Percentiles rank a stretch among this genome's conserved stretches.
These are phyloP conservation scores for Dendrobium nobile DNA, from an alignment of 106 monocot species.

Conservation along the genomic window DNA sequence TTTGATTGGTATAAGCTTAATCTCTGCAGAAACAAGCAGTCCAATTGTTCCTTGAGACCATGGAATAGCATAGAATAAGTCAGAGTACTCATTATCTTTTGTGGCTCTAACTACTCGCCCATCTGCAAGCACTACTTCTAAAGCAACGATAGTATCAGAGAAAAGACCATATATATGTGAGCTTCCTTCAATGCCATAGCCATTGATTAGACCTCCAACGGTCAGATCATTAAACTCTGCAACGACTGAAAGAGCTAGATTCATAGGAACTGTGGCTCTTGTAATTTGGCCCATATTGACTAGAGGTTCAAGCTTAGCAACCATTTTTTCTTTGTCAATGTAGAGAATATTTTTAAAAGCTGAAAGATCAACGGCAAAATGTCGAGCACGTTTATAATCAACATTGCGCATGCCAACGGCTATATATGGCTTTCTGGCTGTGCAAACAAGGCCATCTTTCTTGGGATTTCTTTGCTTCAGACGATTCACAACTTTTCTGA, in stretches of 20 bases:
- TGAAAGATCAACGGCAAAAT: conserved; percentile 32
- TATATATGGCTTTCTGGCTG: conserved; percentile 30
- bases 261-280: conserved; percentile 26
- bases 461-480: conserved; percentile 30
- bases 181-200: conserved; percentile 35
- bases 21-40: conserved; percentile 26
- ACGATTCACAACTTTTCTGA: conserved; percentile 25
- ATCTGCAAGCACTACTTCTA: conserved; percentile 31
- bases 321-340: conserved; percentile 25
- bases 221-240: conserved; percentile 31
- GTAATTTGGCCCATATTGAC: conserved; percentile 37
- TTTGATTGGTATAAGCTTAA: conserved; percentile 33
- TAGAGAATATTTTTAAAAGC: conserved; percentile 24
- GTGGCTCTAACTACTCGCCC: conserved; percentile 29
- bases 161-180: conserved; percentile 39
- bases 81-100: conserved; percentile 28
- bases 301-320: conserved; percentile 29
- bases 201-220: conserved; percentile 32
- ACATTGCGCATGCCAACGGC: conserved; percentile 33
- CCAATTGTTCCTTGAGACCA: conserved; percentile 36
- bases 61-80: conserved; percentile 29
- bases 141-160: conserved; percentile 26
- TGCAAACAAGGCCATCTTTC: conserved; percentile 37
- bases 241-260: conserved; percentile 27
- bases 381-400: conserved; percentile 27